Evolutionary conservation across 257 asterid genomes (phyloP).

Genomic region (Petunia secreta): DNA sequence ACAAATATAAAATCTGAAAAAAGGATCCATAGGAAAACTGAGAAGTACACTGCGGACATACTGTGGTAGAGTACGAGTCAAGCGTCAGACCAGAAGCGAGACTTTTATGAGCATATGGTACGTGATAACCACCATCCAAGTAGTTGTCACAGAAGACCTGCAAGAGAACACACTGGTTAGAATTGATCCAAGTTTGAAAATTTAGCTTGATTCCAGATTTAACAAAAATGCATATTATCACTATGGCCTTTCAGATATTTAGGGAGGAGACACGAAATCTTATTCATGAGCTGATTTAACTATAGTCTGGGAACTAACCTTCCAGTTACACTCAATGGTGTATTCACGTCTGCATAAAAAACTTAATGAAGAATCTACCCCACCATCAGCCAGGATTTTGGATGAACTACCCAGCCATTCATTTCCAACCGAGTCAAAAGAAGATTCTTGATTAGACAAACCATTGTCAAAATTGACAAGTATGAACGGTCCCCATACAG

Average conservation of each 20-base stretch:
- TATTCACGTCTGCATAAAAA: slow-evolving; percentile 71
- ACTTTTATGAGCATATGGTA: slow-evolving; percentile 82
- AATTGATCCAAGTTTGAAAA: background rate
- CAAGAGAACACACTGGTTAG: slow-evolving; percentile 25
- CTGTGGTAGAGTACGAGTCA: slow-evolving; percentile 73
- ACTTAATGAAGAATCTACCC: slow-evolving; percentile 61
- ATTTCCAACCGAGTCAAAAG: slow-evolving; percentile 41
- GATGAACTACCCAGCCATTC: slow-evolving; percentile 85
- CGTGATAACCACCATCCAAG: slow-evolving; percentile 95
- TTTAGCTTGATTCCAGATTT: background rate
- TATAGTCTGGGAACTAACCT: slow-evolving; percentile 47
- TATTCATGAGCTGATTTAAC: background rate
- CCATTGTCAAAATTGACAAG: slow-evolving; percentile 56
- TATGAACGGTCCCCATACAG: slow-evolving; percentile 87
- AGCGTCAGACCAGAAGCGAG: slow-evolving; percentile 82
- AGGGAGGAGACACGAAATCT: background rate
- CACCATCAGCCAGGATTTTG: slow-evolving; percentile 55
- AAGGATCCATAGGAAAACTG: background rate
- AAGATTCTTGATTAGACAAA: slow-evolving; percentile 37
- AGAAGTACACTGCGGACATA: slow-evolving; percentile 32
- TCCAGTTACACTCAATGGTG: slow-evolving; percentile 87
- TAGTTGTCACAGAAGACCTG: slow-evolving; percentile 97
- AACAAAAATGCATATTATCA: background rate
- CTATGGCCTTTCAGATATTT: background rate
- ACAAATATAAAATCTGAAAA: background rate